Base-by-base conservation (phyloP, 495 filamentous ascomycete genomes). In the Delitschia confertaspora region DNA sequence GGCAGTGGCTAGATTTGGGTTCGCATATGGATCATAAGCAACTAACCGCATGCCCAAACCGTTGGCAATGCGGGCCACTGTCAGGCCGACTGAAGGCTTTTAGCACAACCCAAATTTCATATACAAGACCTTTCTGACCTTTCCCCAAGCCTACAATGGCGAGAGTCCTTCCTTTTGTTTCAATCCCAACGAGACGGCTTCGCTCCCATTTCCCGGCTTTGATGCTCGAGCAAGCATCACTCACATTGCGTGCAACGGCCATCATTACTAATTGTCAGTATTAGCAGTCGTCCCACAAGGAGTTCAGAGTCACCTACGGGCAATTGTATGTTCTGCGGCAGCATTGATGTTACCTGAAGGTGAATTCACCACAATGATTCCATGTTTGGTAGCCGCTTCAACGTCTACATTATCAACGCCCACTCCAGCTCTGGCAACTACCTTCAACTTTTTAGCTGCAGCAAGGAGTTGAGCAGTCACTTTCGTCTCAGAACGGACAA, bases 351-450 rank as follows among this genome's bases (percentile, higher is more conserved):
- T 85, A 6, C 81, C 81, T 18, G 65, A 64, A 0, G 81, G 81
- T 3, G 69, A 75, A 58, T 84, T 85, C 33, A 84, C 79, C 0
- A 85, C 81, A 14, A 85, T 73, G 25, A 85, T 72, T 9, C 81
- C 81, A 17, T 70, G 61, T 39, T 69, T 66, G 1, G 81, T 85
- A 1, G 81, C 81, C 10, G 73, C 69, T 20, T 66, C 60, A 0
- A 85, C 75, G 59, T 84, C 76, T 35, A 85, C 79, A 67, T 85
- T 85, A 59, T 85, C 81, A 8, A 85, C 80, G 4, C 81, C 81
- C 1, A 85, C 81, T 6, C 81, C 81, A 14, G 81, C 81, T 36
- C 81, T 65, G 7, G 81, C 81, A n/a, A 85, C 79, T 3, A 84
- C 81, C 52, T 78, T 75, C 5, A 85, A 63, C 33, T 69, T 75